phyloP scores from a whole-genome alignment of 306 rosid genomes.

The Herpetospermum pedunculosum region DNA sequence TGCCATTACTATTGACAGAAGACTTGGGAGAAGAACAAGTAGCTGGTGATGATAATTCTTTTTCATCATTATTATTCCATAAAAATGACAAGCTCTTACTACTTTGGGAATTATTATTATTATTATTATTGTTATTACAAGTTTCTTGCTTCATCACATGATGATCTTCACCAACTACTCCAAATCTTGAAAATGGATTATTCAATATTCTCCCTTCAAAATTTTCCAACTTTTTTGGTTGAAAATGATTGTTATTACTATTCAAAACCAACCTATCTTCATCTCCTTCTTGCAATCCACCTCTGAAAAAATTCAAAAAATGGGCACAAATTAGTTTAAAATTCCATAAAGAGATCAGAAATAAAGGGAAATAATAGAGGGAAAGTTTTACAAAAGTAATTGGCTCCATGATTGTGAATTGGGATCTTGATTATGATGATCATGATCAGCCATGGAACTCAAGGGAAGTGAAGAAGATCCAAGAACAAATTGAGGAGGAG shows the following conservation, averaged over 20 bases:
- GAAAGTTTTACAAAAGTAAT: neutral
- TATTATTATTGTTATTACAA: too few relatives aligned
- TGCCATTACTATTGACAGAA: neutral
- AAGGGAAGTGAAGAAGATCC: constrained; percentile 5
- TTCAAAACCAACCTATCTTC: constrained; percentile 6
- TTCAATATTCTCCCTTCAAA: neutral
- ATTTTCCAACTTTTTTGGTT: constrained; percentile 6
- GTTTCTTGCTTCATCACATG: neutral
- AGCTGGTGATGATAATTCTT: neutral
- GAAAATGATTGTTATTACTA: neutral
- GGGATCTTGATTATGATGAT: constrained; percentile 1
- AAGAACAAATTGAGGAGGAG: constrained; percentile 6
- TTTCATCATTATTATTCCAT: neutral
- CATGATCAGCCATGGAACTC: neutral
- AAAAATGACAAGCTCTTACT: neutral
- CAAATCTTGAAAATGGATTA: constrained; percentile 9
- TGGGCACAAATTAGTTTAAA: neutral
- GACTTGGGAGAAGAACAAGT: neutral
- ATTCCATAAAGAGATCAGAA: neutral
- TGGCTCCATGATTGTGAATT: constrained; percentile 12
- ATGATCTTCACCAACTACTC: neutral
- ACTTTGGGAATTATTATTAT: neutral
- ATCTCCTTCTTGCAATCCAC: neutral
- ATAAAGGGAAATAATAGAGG: neutral
- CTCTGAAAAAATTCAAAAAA: neutral